These are phyloP conservation scores for Nemania bipapillata DNA, from an alignment of 2,329 filamentous ascomycete species.

Conservation along the genomic window DNA sequence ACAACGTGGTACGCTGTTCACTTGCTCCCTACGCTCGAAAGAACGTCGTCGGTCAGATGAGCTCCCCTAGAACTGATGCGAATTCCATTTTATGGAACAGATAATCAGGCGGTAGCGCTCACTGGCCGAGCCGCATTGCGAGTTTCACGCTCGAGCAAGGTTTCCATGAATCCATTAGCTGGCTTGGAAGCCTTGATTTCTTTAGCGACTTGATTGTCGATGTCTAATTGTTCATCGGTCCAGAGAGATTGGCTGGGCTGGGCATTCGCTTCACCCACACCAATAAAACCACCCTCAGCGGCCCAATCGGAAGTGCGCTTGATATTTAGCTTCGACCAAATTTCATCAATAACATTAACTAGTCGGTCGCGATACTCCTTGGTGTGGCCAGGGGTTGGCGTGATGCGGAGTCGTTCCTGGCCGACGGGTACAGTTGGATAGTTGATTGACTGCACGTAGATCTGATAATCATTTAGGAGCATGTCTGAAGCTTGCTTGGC, in stretches of 20 bases:
- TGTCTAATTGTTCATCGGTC: conserved; percentile 87
- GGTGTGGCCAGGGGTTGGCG: conserved; percentile 91
- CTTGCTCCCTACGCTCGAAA: conserved; percentile 48
- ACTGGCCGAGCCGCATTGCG: conserved; percentile 46
- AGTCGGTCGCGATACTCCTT: conserved; percentile 87
- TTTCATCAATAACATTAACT: conserved; percentile 81
- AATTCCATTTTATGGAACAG: conserved; percentile 29
- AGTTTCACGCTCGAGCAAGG: conserved; percentile 67
- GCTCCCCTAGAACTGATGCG: conserved; percentile 44
- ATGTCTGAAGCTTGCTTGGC: conserved; percentile 93
- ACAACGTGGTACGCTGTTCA: conserved; percentile 35
- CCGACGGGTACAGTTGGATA: conserved; percentile 97
- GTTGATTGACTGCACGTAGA: conserved; percentile 99
- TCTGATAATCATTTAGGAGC: conserved; percentile 86
- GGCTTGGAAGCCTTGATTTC: conserved; percentile 65
- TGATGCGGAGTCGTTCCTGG: conserved; percentile 96
- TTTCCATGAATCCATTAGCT: conserved; percentile 62
- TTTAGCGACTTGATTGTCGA: conserved; percentile 70
- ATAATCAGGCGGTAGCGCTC: conserved; percentile 50
- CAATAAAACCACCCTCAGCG: conserved; percentile 89
- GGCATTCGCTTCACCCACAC: conserved; percentile 79
- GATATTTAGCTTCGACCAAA: conserved; percentile 88
- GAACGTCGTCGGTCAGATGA: conserved; percentile 52
- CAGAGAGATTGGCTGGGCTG: conserved; percentile 79
- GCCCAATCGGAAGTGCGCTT: conserved; percentile 95